Percentiles rank a stretch among this genome's conserved stretches.
Conservation (phyloP, 2,329 filamentous ascomycete species). For the Xylogone sp. region DNA sequence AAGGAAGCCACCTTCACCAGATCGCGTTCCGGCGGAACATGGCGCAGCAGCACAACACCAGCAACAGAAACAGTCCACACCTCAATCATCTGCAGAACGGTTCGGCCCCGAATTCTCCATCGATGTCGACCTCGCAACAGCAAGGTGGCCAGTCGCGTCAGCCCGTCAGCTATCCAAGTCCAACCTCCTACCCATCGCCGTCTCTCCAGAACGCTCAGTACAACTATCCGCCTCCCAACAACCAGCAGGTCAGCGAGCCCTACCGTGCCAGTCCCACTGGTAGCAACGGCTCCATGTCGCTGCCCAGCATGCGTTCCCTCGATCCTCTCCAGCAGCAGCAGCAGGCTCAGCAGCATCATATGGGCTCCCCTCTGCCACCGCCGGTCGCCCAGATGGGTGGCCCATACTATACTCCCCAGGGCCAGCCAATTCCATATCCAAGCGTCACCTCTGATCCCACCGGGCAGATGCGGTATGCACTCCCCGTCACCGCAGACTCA, state of each 20-base stretch:
- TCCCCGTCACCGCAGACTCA: slow-evolving; percentile 45
- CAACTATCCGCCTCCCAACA: slow-evolving; percentile 37
- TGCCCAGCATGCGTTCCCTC: slow-evolving; percentile 47
- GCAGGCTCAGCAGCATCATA: slow-evolving; percentile 30
- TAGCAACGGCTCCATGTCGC: slow-evolving; percentile 40
- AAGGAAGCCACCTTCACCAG: slow-evolving; percentile 1
- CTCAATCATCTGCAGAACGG: slow-evolving; percentile 24
- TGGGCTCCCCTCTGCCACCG: slow-evolving; percentile 50
- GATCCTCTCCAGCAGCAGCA: slow-evolving; percentile 34
- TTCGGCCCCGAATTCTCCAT: slow-evolving; percentile 26
- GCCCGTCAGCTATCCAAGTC: slow-evolving; percentile 37
- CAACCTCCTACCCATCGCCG: slow-evolving; percentile 45
- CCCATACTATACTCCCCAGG: slow-evolving; percentile 45
- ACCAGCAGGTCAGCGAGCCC: slow-evolving; percentile 31
- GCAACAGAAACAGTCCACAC: slow-evolving; percentile 23
- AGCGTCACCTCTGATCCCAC: slow-evolving; percentile 43
- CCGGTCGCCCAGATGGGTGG: slow-evolving; percentile 44
- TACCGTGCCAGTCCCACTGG: slow-evolving; percentile 41
- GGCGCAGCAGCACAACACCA: slow-evolving; percentile 21
- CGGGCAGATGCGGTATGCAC: slow-evolving; percentile 48
- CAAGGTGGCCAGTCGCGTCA: slow-evolving; percentile 19
- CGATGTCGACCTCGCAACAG: slow-evolving; percentile 28
- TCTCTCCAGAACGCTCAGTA: slow-evolving; percentile 41
- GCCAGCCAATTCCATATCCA: slow-evolving; percentile 34
- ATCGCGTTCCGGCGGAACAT: slow-evolving; percentile 11